Conservation (phyloP, 139 green algal species). For the Chlorella ohadii region DNA sequence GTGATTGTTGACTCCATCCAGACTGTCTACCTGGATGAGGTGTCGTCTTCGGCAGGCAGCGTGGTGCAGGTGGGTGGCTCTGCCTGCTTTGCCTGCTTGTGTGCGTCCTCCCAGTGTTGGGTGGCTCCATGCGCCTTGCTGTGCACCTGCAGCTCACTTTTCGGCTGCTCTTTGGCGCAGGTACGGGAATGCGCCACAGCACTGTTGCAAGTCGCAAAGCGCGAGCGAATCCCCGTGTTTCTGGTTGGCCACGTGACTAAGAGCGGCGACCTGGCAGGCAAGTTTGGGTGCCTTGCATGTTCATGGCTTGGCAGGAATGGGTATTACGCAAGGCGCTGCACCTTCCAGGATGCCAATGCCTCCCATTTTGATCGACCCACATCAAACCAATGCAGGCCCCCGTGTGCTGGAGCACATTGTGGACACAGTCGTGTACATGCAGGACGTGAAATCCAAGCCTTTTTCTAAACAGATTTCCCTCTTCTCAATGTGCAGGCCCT, state of each 20-base stretch:
- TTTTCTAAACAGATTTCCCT: no score
- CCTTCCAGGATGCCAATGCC: no score
- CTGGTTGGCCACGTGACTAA: conserved; percentile 84
- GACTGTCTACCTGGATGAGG: conserved; percentile 89
- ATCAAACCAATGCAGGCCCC: no score
- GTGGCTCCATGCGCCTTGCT: no score
- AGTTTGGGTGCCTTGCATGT: no score
- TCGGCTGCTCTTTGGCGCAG: conserved; percentile 56
- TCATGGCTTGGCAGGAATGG: no score
- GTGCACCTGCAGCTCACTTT: not conserved
- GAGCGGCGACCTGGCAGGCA: conserved; percentile 17
- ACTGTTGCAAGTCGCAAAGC: conserved; percentile 84
- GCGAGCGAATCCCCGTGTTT: conserved; percentile 77
- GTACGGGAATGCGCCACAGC: conserved; percentile 90
- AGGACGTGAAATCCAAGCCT: no score
- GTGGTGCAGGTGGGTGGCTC: conserved; percentile 65
- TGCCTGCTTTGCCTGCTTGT: no score
- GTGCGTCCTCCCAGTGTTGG: no score
- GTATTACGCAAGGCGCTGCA: no score
- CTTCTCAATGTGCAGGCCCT: conserved; percentile 87
- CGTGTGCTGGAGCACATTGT: no score
- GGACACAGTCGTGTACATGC: conserved; percentile 94
- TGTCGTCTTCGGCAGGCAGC: conserved; percentile 71
- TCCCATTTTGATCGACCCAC: no score
- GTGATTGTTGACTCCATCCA: conserved; percentile 96